Evolutionary conservation across 2,329 filamentous ascomycete species (phyloP), one percentile per base, ranked within the genome.

Genomic region (Lecanoromycetidae sp.): DNA sequence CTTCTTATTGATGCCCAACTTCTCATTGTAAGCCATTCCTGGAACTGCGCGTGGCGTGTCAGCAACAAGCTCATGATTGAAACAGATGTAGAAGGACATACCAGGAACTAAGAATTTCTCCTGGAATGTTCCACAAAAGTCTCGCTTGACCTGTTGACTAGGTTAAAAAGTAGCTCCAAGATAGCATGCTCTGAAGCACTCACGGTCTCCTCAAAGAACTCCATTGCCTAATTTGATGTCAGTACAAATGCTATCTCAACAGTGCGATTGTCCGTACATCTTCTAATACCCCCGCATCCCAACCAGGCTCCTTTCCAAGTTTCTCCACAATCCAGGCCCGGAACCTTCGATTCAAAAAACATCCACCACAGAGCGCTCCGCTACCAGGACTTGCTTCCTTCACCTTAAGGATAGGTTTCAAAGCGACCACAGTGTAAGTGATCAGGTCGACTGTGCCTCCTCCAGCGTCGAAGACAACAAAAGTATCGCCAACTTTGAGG

Each of bases 231-330:
- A 13, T 23, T 8, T 2, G 20, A 7, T 9, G n/a, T 38, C 6
- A 44, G 40, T n/a, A 13, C 22, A 8, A 10, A 6, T 2, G 20
- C 8, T 4, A 3, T 1, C 9, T 22, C 63, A 51, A n/a, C n/a
- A n/a, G n/a, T n/a, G n/a, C n/a, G n/a, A n/a, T n/a, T 2, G 49
- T 35, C 3, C 56, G 50, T 29, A 61, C 60, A 53, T 65, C 65
- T 19, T 59, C 49, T 0, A 52, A 19, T 4, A 60, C 40, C 0
- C 59, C 57, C 48, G 55, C 52, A 36, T 61, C 49, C 41, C 57
- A 49, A 43, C 57, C 45, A 9, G 34, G 33, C 15, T 52, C 25
- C 10, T 54, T 30, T 0, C 60, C 61, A 13, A 65, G 54, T 4
- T 52, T 47, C 1, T 56, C 19, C 10, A 52, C 32, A 4, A 63